A percentile compares a stretch with the other conserved stretches of the same genome.
phyloP scores from a whole-genome alignment of 306 rosid species.

The Hippophae tibetana region DNA sequence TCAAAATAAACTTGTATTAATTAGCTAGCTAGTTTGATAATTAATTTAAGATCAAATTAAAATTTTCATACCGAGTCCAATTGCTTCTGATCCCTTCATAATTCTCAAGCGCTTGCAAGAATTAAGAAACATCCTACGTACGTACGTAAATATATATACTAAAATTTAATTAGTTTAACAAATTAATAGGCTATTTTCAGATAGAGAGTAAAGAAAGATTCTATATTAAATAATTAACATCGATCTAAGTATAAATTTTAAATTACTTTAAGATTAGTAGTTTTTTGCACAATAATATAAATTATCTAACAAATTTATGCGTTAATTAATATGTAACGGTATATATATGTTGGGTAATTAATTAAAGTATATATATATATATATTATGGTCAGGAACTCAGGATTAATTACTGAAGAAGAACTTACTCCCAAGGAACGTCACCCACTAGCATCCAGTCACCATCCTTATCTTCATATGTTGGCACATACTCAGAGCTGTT shows the following conservation, averaged over 20 bases:
- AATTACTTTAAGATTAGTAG: no score
- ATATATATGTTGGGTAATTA: background rate
- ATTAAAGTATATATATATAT: background rate
- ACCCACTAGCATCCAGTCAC: constrained; percentile 99
- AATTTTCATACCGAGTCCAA: constrained; percentile 65
- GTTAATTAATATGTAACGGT: background rate
- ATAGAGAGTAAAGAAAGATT: no score
- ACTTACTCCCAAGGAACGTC: constrained; percentile 99
- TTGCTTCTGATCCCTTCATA: constrained; percentile 99
- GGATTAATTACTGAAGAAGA: background rate
- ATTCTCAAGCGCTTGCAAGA: constrained; percentile 98
- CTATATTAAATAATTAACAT: no score
- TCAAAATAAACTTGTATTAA: no score
- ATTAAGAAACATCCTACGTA: constrained; percentile 77
- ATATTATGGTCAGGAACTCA: background rate
- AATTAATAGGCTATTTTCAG: no score
- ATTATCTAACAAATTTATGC: no score
- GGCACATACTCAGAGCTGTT: constrained; percentile 99
- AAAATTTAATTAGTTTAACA: background rate
- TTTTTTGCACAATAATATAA: no score
- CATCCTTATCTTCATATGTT: constrained; percentile 97
- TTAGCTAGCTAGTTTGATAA: no score
- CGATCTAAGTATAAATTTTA: no score
- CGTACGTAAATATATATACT: background rate
- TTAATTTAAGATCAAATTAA: no score